Conservation (phyloP, 805 yeast genomes). For the Nakazawaea ernobii region DNA sequence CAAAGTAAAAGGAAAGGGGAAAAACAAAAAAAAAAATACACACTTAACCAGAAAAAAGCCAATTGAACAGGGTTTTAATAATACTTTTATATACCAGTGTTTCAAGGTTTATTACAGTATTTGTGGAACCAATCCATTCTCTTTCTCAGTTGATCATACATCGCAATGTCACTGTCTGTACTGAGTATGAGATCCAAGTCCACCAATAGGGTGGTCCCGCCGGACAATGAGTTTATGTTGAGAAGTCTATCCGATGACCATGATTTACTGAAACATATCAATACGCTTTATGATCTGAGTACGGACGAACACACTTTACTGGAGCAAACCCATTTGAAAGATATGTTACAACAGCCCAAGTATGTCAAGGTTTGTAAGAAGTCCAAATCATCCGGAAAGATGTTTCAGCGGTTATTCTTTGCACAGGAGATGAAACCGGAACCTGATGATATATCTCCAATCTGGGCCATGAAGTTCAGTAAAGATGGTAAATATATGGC, state of each 20-base stretch:
- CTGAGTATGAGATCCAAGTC: neutral
- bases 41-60: no score
- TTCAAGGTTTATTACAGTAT: neutral
- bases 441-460: slow-evolving; percentile 30
- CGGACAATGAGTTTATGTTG: slow-evolving; percentile 2
- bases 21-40: neutral
- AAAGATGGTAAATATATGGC: slow-evolving; percentile 80
- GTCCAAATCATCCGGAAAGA: slow-evolving; percentile 38
- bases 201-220: neutral
- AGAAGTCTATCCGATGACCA: neutral
- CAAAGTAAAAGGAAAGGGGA: no score
- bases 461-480: slow-evolving; percentile 73
- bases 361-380: slow-evolving; percentile 45
- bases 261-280: slow-evolving; percentile 1
- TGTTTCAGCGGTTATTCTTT: slow-evolving; percentile 47
- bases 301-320: neutral
- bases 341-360: slow-evolving; percentile 46
- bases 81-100: neutral
- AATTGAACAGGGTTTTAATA: neutral
- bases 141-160: no score
- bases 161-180: slow-evolving; percentile 2
- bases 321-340: slow-evolving; percentile 20
- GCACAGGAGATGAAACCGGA: slow-evolving; percentile 53
- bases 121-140: no score
- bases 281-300: neutral